A percentile compares a stretch with the other conserved stretches of the same genome.
These are phyloP conservation scores for Truncatella angustata DNA, from an alignment of 2,329 filamentous ascomycete genomes.

Conservation along the genomic window DNA sequence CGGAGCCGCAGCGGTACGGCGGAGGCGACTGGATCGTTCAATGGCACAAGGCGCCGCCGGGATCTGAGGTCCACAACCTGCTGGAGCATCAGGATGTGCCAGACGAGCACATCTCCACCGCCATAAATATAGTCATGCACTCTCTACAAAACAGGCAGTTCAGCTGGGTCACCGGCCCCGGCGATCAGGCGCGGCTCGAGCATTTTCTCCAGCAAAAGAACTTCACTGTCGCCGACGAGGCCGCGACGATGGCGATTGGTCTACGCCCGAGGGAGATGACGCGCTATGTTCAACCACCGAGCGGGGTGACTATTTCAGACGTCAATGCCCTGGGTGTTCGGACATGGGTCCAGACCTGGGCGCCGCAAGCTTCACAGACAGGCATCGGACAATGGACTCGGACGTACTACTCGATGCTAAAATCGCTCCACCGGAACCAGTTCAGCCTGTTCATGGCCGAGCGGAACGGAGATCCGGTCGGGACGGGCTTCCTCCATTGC, in stretches of 20 bases:
- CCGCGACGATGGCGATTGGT: slow-evolving; percentile 13
- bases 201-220: slow-evolving; percentile 10
- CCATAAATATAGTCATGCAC: slow-evolving; percentile 12
- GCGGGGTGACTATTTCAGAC: background rate
- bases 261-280: slow-evolving; percentile 1
- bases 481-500: slow-evolving; percentile 14
- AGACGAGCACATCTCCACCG: background rate
- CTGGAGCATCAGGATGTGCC: slow-evolving; percentile 16
- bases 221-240: slow-evolving; percentile 13
- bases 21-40: slow-evolving; percentile 15
- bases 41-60: slow-evolving; percentile 13
- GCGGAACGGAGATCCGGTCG: background rate
- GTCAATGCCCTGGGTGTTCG: background rate
- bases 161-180: slow-evolving; percentile 18
- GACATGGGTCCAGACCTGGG: slow-evolving; percentile 15
- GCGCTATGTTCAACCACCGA: background rate
- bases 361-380: slow-evolving; percentile 5
- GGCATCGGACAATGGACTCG: slow-evolving; percentile 12
- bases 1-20: slow-evolving; percentile 13
- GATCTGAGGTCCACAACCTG: slow-evolving; percentile 11
- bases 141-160: slow-evolving; percentile 10
- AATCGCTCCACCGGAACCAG: slow-evolving; percentile 10
- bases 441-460: slow-evolving; percentile 15
- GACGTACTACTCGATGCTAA: slow-evolving; percentile 11
- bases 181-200: slow-evolving; percentile 16